phyloP scores from a whole-genome alignment of 179 eudicot genomes.

The Camellia oleifera region DNA sequence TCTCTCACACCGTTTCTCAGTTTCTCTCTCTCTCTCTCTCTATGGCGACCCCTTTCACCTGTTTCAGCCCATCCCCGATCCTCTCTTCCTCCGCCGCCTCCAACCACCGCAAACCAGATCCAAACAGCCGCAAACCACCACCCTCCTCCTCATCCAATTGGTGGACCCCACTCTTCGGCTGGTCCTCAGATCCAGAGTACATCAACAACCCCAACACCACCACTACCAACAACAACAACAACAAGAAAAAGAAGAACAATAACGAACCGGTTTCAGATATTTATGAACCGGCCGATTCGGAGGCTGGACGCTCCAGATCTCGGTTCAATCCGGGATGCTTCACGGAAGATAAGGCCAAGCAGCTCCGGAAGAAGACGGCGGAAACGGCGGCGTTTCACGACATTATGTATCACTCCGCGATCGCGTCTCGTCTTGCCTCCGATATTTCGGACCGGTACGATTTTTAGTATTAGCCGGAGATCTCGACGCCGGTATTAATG shows the following conservation, averaged over 20 bases:
- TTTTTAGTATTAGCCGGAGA: conserved; percentile 1
- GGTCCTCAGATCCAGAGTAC: conserved; percentile 22
- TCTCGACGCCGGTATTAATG: neutral
- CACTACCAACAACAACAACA: too few species aligned
- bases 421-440: conserved; percentile 60
- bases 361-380: conserved; percentile 54
- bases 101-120: neutral
- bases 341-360: conserved; percentile 68
- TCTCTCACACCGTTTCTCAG: neutral
- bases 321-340: conserved; percentile 46
- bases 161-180: conserved; percentile 51
- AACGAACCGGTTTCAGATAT: neutral
- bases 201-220: too few species aligned
- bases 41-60: conserved; percentile 34
- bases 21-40: neutral
- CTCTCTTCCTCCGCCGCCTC: conserved; percentile 19
- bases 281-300: conserved; percentile 1
- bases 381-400: conserved; percentile 56
- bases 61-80: conserved; percentile 16
- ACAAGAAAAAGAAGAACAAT: neutral
- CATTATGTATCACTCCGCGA: conserved; percentile 71
- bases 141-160: conserved; percentile 25
- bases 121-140: conserved; percentile 8
- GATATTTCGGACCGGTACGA: conserved; percentile 15
- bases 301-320: conserved; percentile 22